phyloP scores from a whole-genome alignment of 768 basidiomycete species.

The Kwoniella botswanensis region DNA sequence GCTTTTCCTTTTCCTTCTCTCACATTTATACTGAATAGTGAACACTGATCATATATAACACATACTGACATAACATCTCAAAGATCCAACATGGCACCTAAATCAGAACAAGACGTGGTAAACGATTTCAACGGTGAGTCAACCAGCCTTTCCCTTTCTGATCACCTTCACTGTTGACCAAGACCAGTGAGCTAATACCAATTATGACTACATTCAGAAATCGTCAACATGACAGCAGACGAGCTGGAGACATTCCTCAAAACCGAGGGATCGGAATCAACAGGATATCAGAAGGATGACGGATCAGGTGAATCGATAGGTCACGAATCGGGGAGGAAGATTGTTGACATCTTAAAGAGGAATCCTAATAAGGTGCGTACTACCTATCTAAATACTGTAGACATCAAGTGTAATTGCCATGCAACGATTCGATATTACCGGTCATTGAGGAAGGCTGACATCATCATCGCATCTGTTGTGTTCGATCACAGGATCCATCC shows the following conservation, averaged over 20 bases:
- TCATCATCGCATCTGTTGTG: neutral
- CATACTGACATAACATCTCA: neutral
- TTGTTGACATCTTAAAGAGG: constrained; percentile 59
- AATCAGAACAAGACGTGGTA: constrained; percentile 57
- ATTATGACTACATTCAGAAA: constrained; percentile 35
- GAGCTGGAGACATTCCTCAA: constrained; percentile 59
- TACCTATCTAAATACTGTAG: neutral
- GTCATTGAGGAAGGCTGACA: no score
- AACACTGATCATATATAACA: neutral
- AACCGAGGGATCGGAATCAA: constrained; percentile 48
- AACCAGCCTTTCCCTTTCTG: neutral
- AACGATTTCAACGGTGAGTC: constrained; percentile 55
- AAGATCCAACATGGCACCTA: constrained; percentile 48
- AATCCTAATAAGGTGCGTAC: constrained; percentile 57
- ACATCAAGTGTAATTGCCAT: no score
- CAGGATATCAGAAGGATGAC: constrained; percentile 56
- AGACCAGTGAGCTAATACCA: neutral
- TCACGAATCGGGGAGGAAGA: constrained; percentile 57
- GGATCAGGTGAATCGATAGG: constrained; percentile 56
- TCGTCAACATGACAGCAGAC: constrained; percentile 60
- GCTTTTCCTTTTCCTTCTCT: neutral
- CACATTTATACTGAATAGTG: neutral
- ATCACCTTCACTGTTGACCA: neutral
- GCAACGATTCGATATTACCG: no score
- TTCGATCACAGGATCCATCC: constrained; percentile 31